phyloP scores from a whole-genome alignment of 306 rosid species.

The Comarum palustre region DNA sequence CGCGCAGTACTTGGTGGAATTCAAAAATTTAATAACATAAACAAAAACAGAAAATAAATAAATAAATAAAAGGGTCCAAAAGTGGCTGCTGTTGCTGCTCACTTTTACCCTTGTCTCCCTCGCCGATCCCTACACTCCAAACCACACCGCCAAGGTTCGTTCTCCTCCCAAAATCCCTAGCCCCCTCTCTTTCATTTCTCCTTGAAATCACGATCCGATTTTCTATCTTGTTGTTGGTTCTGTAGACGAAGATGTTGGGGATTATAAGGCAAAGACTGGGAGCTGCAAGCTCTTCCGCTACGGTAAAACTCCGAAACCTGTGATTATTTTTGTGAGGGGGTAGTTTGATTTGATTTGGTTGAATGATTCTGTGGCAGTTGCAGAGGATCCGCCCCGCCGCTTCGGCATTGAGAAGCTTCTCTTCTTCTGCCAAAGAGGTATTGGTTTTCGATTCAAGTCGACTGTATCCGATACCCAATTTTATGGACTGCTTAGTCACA shows the following conservation, averaged over 20 bases:
- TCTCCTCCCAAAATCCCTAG: not conserved
- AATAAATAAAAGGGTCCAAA: not conserved
- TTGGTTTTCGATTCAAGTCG: not conserved
- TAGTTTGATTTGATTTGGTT: not conserved
- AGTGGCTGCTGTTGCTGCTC: constrained; percentile 12
- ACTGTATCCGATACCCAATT: not conserved
- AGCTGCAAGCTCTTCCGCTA: constrained; percentile 38
- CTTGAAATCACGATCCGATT: not conserved
- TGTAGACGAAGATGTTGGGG: constrained; percentile 61
- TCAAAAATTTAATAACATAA: not conserved
- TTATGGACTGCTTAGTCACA: not conserved
- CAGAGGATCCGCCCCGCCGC: constrained; percentile 60
- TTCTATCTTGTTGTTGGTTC: not conserved
- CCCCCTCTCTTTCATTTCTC: not conserved
- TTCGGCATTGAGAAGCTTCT: constrained; percentile 53
- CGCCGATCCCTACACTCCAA: constrained; percentile 19
- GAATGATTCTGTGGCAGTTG: constrained; percentile 23
- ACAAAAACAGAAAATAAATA: not conserved
- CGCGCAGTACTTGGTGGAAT: constrained; percentile 5
- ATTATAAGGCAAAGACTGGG: constrained; percentile 51
- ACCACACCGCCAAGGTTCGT: constrained; percentile 12
- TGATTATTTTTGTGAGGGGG: not conserved
- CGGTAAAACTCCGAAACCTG: constrained; percentile 26
- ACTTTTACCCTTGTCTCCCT: not conserved
- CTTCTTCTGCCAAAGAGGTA: constrained; percentile 76